Base-by-base conservation (phyloP, 768 basidiomycete species). In the Calocybe cyanea region DNA sequence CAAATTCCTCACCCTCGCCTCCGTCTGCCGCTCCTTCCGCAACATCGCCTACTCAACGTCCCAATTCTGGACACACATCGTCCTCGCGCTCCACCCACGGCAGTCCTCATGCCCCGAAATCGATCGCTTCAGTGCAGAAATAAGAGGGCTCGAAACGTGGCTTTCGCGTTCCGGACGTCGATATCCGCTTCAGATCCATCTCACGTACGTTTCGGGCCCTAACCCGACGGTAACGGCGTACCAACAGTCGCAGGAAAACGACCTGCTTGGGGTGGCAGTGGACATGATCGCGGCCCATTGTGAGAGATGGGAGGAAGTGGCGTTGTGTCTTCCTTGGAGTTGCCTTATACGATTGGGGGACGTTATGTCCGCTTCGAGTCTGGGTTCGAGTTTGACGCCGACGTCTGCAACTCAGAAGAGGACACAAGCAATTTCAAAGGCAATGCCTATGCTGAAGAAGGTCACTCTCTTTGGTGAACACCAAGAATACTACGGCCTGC, bases 401-500 rank as follows among this genome's bases (percentile, higher is more conserved):
- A n/a, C n/a, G n/a, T n/a, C n/a, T n/a, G n/a, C n/a, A n/a, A n/a
- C n/a, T n/a, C n/a, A n/a, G n/a, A n/a, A n/a, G n/a, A n/a, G n/a
- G n/a, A n/a, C n/a, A n/a, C n/a, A n/a, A n/a, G n/a, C n/a, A n/a
- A n/a, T n/a, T n/a, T n/a, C n/a, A n/a, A n/a, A n/a, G n/a, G n/a
- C n/a, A n/a, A 38, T 38, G 37, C 37, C 37, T 13, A 38, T 40
- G 38, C 24, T 40, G 38, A 40, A 28, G 38, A 40, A 40, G 24
- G 24, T 40, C 5, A 24, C 18, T 3, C 18, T 40, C 18, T 28
- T 30, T 15, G 25, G 23, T 3, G 6, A 17, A 11, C 14, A 13
- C 28, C 15, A 14, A 28, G 5, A 41, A 17, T 9, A 32, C 32
- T 7, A 20, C 17, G 14, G 34, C 17, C 13, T n/a, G n/a, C 14